These are phyloP conservation scores for Quercus suber DNA, from an alignment of 306 rosid species.

Conservation along the genomic window DNA sequence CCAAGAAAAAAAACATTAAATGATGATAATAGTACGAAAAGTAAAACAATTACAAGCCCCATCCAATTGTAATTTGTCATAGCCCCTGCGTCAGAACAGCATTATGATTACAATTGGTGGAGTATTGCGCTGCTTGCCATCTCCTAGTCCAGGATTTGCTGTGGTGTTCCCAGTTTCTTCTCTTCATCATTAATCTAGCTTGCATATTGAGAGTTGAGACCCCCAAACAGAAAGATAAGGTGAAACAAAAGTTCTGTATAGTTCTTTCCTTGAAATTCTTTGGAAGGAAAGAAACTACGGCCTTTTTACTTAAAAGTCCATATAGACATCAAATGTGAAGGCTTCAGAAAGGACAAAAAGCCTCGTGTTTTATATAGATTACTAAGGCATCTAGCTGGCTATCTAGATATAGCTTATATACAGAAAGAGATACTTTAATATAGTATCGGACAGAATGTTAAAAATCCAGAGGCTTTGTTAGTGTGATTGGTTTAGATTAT, in stretches of 20 bases:
- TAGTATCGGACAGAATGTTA: too few species aligned
- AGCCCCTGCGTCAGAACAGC: too few species aligned
- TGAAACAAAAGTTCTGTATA: too few species aligned
- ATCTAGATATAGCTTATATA: too few species aligned
- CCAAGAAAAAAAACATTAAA: background rate
- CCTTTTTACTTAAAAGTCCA: background rate
- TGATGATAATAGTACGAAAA: too few species aligned
- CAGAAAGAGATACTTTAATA: too few species aligned
- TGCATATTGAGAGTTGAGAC: too few species aligned
- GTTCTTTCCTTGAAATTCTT: background rate
- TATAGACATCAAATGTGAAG: background rate
- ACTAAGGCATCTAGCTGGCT: background rate
- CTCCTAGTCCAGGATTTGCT: background rate
- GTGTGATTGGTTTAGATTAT: background rate
- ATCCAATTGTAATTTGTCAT: too few species aligned
- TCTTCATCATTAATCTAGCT: too few species aligned
- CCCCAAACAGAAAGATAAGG: too few species aligned
- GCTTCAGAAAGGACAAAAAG: background rate
- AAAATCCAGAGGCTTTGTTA: too few species aligned
- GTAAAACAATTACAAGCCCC: too few species aligned
- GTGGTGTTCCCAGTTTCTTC: background rate
- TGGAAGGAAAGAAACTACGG: background rate
- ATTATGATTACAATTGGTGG: background rate
- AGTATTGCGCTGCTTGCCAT: background rate
- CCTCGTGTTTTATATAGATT: background rate